These are phyloP conservation scores for Eimeria tenella DNA, from an alignment of 169 alveolate genomes.

Conservation along the genomic window DNA sequence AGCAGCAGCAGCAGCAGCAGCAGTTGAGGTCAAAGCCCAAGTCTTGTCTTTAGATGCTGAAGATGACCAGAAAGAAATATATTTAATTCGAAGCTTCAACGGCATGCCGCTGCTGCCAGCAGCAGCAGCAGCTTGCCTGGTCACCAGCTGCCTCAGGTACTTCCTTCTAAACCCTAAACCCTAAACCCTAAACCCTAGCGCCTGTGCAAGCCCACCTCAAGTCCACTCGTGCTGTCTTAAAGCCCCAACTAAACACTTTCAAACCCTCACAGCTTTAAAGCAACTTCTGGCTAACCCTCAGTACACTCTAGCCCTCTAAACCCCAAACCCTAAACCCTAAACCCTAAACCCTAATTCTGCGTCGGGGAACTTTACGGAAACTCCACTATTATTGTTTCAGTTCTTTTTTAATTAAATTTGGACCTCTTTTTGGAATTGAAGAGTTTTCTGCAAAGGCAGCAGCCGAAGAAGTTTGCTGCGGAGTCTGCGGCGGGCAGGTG, in stretches of 20 bases:
- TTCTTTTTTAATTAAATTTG: neutral
- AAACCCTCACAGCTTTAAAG: no score
- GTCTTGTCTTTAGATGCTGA: neutral
- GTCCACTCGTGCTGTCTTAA: no score
- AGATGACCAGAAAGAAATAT: neutral
- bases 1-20: neutral
- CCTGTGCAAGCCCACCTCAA: no score
- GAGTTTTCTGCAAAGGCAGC: neutral
- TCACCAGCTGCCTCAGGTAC: constrained; percentile 37
- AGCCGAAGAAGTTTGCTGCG: neutral
- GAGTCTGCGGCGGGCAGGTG: no score
- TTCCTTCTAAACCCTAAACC: no score
- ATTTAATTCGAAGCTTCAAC: neutral
- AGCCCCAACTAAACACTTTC: no score
- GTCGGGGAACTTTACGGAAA: no score
- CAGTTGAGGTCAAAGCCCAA: neutral
- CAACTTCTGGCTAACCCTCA: no score
- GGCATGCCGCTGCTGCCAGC: constrained; percentile 55
- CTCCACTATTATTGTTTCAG: neutral
- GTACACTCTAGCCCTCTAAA: no score
- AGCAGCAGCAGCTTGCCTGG: constrained; percentile 42
- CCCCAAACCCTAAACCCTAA: no score
- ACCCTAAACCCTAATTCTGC: no score
- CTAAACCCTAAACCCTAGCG: no score
- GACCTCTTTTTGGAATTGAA: constrained; percentile 25